Percentiles rank a stretch among this genome's conserved stretches.
phyloP scores from a whole-genome alignment of 1,284 basidiomycete species.

The Fomitopsis betulina region DNA sequence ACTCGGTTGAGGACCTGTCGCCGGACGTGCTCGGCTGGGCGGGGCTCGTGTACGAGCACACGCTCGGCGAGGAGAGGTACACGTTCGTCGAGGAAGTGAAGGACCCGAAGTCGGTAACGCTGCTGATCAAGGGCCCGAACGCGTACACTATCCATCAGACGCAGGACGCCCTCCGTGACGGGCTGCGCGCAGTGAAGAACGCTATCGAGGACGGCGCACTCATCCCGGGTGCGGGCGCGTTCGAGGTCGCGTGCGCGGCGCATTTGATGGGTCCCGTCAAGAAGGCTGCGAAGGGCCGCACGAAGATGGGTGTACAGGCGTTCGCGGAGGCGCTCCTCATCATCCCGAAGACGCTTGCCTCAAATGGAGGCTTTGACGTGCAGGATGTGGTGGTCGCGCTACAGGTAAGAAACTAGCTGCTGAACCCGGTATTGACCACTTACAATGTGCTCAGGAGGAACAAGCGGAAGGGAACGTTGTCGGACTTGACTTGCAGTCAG shows the following conservation, averaged over 20 bases:
- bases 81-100: slow-evolving; percentile 98
- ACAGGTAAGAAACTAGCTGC: slow-evolving; percentile 49
- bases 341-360: slow-evolving; percentile 95
- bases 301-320: slow-evolving; percentile 96
- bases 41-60: slow-evolving; percentile 98
- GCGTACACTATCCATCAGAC: slow-evolving; percentile 95
- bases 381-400: slow-evolving; percentile 92
- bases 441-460: slow-evolving; percentile 64
- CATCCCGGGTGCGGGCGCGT: slow-evolving; percentile 95
- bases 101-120: slow-evolving; percentile 94
- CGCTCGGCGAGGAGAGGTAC: slow-evolving; percentile 97
- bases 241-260: slow-evolving; percentile 91
- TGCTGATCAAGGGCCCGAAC: slow-evolving; percentile 99
- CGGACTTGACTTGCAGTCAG: slow-evolving; percentile 89
- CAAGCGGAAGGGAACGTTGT: slow-evolving; percentile 88
- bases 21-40: slow-evolving; percentile 95
- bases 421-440: slow-evolving; percentile 9
- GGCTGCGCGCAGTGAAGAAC: slow-evolving; percentile 95
- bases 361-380: slow-evolving; percentile 97
- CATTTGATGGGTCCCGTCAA: slow-evolving; percentile 82
- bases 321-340: slow-evolving; percentile 94
- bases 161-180: slow-evolving; percentile 95
- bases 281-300: slow-evolving; percentile 88
- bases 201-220: slow-evolving; percentile 88
- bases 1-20: slow-evolving; percentile 95